Conservation (phyloP, 2,329 filamentous ascomycete species). For the Periconia macrospinosa region DNA sequence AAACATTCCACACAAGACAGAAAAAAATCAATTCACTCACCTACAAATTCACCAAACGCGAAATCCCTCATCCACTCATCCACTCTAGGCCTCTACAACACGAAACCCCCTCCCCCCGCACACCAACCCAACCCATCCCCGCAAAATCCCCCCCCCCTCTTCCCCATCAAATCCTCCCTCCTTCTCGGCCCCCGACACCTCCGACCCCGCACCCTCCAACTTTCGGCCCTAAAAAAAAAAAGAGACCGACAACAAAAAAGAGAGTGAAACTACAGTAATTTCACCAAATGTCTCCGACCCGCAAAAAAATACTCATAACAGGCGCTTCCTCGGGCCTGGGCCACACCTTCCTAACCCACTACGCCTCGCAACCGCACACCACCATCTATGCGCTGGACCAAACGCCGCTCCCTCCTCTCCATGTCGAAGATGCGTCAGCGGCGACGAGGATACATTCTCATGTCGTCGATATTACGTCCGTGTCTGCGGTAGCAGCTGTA, state of each 20-base stretch:
- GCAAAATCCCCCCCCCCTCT: too few species aligned
- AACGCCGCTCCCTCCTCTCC: background rate
- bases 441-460: constrained; percentile 2
- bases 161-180: too few species aligned
- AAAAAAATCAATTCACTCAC: too few species aligned
- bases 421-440: constrained; percentile 5
- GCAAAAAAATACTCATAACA: constrained; percentile 77
- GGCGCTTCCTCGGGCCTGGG: constrained; percentile 94
- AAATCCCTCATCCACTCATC: too few species aligned
- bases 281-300: background rate
- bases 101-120: too few species aligned
- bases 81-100: too few species aligned
- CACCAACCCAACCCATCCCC: too few species aligned
- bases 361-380: constrained; percentile 11
- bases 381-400: constrained; percentile 26
- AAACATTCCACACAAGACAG: too few species aligned
- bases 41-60: too few species aligned
- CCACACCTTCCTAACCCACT: constrained; percentile 54
- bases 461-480: background rate
- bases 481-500: constrained; percentile 13
- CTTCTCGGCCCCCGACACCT: constrained; percentile 3
- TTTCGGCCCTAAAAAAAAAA: background rate
- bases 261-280: too few species aligned
- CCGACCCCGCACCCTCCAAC: background rate
- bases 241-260: background rate